These are phyloP conservation scores for Pinus tabuliformis DNA, from an alignment of 75 land plant genomes.

Conservation along the genomic window DNA sequence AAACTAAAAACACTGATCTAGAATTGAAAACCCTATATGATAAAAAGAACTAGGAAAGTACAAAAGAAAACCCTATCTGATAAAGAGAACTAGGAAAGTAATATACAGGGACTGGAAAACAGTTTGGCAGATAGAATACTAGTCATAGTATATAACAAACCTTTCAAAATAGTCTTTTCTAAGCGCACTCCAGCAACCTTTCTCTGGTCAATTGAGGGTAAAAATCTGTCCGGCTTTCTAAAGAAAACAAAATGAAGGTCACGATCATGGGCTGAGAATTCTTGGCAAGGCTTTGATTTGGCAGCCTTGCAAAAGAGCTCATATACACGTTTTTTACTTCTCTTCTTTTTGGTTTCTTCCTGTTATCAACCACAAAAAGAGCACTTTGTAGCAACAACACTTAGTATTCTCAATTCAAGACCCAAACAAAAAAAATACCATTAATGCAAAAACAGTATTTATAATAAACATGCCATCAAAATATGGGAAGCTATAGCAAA, in stretches of 20 bases:
- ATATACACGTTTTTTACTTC: constrained; percentile 81
- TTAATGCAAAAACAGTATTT: background rate
- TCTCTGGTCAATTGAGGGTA: constrained; percentile 37
- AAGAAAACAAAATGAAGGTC: constrained; percentile 89
- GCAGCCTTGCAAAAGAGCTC: constrained; percentile 89
- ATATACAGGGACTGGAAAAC: background rate
- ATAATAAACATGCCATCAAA: background rate
- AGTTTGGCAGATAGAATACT: background rate
- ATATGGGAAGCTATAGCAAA: background rate
- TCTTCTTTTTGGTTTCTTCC: constrained; percentile 80
- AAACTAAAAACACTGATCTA: background rate
- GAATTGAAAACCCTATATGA: background rate
- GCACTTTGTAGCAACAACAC: constrained; percentile 14
- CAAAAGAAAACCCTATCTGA: background rate
- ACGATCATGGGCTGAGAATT: constrained; percentile 30
- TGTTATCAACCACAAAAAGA: constrained; percentile 19
- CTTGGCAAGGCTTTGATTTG: constrained; percentile 18
- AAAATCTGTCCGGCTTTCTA: constrained; percentile 63
- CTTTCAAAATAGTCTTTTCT: constrained; percentile 84
- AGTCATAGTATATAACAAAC: constrained; percentile 19
- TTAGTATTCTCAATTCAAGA: background rate
- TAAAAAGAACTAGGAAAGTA: background rate
- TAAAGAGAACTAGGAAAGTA: background rate
- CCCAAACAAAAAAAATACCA: background rate
- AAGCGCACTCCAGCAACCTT: constrained; percentile 61